phyloP scores from a whole-genome alignment of 306 rosid species.

The Cicer chorassanicum region DNA sequence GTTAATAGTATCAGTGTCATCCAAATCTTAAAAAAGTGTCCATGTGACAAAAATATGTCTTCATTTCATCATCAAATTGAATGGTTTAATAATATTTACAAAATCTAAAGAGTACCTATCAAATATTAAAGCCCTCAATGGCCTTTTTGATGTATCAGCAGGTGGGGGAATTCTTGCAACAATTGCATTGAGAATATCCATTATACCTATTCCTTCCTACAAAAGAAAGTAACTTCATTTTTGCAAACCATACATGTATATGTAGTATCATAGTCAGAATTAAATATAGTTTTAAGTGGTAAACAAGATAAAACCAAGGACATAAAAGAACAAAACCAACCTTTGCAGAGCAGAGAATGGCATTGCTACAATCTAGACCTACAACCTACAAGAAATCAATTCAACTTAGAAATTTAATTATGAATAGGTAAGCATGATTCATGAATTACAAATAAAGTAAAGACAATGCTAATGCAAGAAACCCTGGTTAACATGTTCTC shows the following conservation, averaged over 20 bases:
- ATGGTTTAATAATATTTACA: slow-evolving; percentile 14
- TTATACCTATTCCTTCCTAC: slow-evolving; percentile 89
- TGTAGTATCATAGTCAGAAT: background rate
- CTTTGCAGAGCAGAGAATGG: slow-evolving; percentile 92
- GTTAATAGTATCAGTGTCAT: slow-evolving; percentile 29
- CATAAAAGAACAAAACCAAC: slow-evolving; percentile 51
- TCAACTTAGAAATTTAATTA: slow-evolving; percentile 30
- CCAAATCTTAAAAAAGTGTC: slow-evolving; percentile 34
- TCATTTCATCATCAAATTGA: slow-evolving; percentile 34
- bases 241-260: slow-evolving; percentile 12
- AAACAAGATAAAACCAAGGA: slow-evolving; percentile 25
- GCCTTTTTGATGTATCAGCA: slow-evolving; percentile 63
- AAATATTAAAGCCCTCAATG: slow-evolving; percentile 85
- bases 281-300: slow-evolving; percentile 26
- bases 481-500: slow-evolving; percentile 22
- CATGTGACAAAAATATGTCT: slow-evolving; percentile 11
- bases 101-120: slow-evolving; percentile 63
- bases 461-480: slow-evolving; percentile 30
- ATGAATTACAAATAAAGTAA: slow-evolving; percentile 31
- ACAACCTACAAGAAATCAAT: slow-evolving; percentile 61
- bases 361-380: slow-evolving; percentile 88
- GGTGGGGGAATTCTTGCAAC: slow-evolving; percentile 86
- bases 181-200: slow-evolving; percentile 77
- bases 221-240: slow-evolving; percentile 40
- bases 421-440: slow-evolving; percentile 23